Base-by-base conservation (phyloP, 2,329 filamentous ascomycete species). In the Passalora sequoiae region DNA sequence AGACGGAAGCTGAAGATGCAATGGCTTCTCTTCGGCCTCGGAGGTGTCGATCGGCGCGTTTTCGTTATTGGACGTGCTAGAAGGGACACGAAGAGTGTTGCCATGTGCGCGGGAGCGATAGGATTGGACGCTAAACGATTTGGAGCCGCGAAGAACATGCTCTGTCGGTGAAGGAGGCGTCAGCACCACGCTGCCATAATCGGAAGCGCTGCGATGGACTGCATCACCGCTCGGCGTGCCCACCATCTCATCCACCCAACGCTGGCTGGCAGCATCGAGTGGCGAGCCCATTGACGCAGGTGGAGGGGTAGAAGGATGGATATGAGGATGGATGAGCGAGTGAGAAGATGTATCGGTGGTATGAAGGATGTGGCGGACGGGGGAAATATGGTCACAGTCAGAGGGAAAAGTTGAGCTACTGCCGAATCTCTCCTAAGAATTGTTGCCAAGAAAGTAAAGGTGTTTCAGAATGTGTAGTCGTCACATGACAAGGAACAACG, bases 91-190 rank as follows among this genome's bases (percentile, higher is more conserved):
- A 19, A 64, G 46, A 30, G 52, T 60, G 37, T 53, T 50, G 22
- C 44, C 51, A 6, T 57, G 57, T n/a, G 52, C 45, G 36, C 61
- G 58, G 13, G 62, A 64, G 27, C 55, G 60, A 24, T 55, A 59
- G 3, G 63, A 65, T 24, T 61, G 61, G n/a, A 60, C 62, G 3
- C 60, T 55, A 42, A 64, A 64, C 6, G 61, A 64, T 35, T 58
- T 63, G n/a, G 63, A 59, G 38, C 56, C 60, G 38, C 62, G 61
- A 15, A 66, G 58, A 27, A 66, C 61, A 44, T 66, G 63, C 43
- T 65, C 63, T 65, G 56, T 51, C 29, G 43, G 51, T 41, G 47
- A 55, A 36, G 7, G 21, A 12, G 33, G 19, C 15, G 20, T 36
- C 19, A 36, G 33, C 33, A 21, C 20, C 7, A 21, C 9, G 20